Base-by-base conservation (phyloP, 805 yeast genomes). In the Wickerhamomyces sydowiorum region DNA sequence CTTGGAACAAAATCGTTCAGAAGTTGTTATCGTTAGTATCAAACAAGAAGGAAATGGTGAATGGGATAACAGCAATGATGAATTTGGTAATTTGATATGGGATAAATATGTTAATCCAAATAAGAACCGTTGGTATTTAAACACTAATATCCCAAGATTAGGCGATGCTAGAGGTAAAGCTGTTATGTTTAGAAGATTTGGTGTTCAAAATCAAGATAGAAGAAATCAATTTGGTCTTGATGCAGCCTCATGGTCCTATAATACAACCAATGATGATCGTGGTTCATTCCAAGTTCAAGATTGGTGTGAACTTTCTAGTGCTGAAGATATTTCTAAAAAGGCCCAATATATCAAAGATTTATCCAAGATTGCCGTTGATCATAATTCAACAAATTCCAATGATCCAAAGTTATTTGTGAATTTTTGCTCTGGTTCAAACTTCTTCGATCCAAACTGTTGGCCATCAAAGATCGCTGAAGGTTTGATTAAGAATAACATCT, bases 341-440 rank as follows among this genome's bases (percentile, higher is more conserved):
- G 70, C 76, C 17, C 62, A 63, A 9, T 78, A 75, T 52, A 77
- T 84, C 48, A 77, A 75, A 54, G 67, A 73, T 24, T 71, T 80
- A 55, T 66, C 81, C 33, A 58, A 69, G 31, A 69, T 69, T 39
- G 85, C 91, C 2, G 57, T 59, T 27, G 67, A 75, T 19, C 72
- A 75, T 61, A 73, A 70, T 53, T 45, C 59, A 13, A 68, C 75
- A 38, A 58, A 66, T 42, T 49, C 64, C 21, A 61, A 61, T 43
- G 73, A 72, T 46, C 67, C 75, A 38, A 83, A 81, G 60, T 64
- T 85, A 49, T 84, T 75, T 52, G 62, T 85, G 47, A 85, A 85
- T 64, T 85, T 82, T 60, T 78, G 87, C 44, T 74, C 88, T 1
- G 91, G 83, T 15, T 72, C 89, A 35, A 81, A 81, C 61, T 81